phyloP scores from a whole-genome alignment of 2,329 filamentous ascomycete genomes.

The Teratosphaeria gauchensis region DNA sequence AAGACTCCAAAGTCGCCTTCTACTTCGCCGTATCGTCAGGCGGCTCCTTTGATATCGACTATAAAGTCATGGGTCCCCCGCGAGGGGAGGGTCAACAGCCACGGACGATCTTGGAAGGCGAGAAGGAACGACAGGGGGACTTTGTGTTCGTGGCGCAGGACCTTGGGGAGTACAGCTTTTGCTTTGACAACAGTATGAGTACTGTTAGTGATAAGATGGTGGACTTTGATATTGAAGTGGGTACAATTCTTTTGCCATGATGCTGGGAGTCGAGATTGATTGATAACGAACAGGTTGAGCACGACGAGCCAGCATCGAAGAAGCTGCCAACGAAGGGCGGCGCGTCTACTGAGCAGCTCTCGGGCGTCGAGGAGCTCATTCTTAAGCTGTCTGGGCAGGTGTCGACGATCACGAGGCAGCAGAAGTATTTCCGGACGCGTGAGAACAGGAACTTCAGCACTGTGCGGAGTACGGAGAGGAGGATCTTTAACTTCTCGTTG shows the following conservation, averaged over 20 bases:
- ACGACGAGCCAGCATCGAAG: slow-evolving; percentile 62
- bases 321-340: slow-evolving; percentile 76
- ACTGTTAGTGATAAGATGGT: slow-evolving; percentile 96
- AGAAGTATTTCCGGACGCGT: slow-evolving; percentile 98
- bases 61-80: slow-evolving; percentile 71
- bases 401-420: slow-evolving; percentile 89
- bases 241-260: slow-evolving; percentile 25
- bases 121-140: slow-evolving; percentile 90
- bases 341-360: slow-evolving; percentile 79
- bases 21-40: slow-evolving; percentile 99
- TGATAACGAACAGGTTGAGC: slow-evolving; percentile 59
- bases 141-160: slow-evolving; percentile 94
- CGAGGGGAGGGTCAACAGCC: slow-evolving; percentile 16
- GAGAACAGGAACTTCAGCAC: slow-evolving; percentile 99
- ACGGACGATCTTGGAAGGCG: slow-evolving; percentile 64
- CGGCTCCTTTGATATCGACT: slow-evolving; percentile 94
- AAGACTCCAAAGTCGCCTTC: slow-evolving; percentile 84
- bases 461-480: slow-evolving; percentile 85
- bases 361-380: slow-evolving; percentile 81
- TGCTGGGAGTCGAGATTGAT: neutral
- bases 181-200: slow-evolving; percentile 97
- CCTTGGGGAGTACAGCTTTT: slow-evolving; percentile 85
- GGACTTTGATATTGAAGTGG: slow-evolving; percentile 91
- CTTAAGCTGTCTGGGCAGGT: slow-evolving; percentile 90
- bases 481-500: slow-evolving; percentile 95